Percentiles rank a stretch among this genome's conserved stretches.
Evolutionary conservation across 768 basidiomycete species (phyloP).

Genomic region (Hygrocybe coccinea): DNA sequence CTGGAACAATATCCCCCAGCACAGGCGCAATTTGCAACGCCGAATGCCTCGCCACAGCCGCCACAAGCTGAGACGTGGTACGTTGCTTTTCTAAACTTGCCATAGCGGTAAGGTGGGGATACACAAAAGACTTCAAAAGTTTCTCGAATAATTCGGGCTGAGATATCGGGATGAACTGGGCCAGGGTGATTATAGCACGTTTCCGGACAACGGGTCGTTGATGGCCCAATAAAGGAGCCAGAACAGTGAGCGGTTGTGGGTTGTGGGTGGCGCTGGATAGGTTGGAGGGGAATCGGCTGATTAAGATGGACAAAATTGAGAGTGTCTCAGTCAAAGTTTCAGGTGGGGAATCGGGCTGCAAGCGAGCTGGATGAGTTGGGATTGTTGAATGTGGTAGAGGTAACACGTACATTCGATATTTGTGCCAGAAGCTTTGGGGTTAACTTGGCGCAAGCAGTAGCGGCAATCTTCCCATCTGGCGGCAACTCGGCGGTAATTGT

Average conservation of each 20-base stretch:
- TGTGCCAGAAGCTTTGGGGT: conserved; percentile 79
- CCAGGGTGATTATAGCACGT: conserved; percentile 81
- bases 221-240: conserved; percentile 71
- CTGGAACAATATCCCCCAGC: conserved; percentile 61
- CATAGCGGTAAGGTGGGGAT: conserved; percentile 51
- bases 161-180: conserved; percentile 76
- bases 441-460: conserved; percentile 75
- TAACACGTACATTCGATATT: conserved; percentile 58
- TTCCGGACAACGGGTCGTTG: conserved; percentile 84
- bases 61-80: conserved; percentile 73
- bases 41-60: conserved; percentile 72
- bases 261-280: conserved; percentile 49
- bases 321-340: conserved; percentile 82
- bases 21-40: conserved; percentile 60
- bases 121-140: conserved; percentile 55
- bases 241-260: conserved; percentile 58
- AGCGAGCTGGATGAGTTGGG: background rate
- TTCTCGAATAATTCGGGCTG: conserved; percentile 55
- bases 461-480: conserved; percentile 72
- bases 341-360: conserved; percentile 62
- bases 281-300: conserved; percentile 74
- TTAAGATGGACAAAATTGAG: conserved; percentile 82
- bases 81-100: conserved; percentile 65
- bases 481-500: conserved; percentile 91
- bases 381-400: background rate